Evolutionary conservation across 2,329 filamentous ascomycete species (phyloP).

Genomic region (Fusarium proliferatum): DNA sequence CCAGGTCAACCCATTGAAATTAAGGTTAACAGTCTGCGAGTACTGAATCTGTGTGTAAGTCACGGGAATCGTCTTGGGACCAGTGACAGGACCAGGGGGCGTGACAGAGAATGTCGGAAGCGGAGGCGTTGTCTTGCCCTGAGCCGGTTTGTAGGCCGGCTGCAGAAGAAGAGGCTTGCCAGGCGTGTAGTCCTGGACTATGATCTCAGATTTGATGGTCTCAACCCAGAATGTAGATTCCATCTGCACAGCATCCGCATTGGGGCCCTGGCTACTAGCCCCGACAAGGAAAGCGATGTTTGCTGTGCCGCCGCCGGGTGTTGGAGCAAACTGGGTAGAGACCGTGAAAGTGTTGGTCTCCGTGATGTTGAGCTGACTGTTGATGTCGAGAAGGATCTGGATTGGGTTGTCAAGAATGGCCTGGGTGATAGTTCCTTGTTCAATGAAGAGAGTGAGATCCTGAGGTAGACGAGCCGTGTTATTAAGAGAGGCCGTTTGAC

Average conservation of each 20-base stretch:
- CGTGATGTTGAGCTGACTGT: conserved; percentile 4
- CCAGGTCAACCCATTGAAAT: conserved; percentile 1
- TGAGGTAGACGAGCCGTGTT: conserved; percentile 7
- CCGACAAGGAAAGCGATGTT: conserved; percentile 13
- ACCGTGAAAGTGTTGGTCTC: conserved; percentile 5
- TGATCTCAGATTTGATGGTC: conserved; percentile 4
- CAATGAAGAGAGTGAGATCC: not conserved
- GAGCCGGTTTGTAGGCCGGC: not conserved
- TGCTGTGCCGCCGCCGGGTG: not conserved
- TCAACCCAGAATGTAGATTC: conserved; percentile 4
- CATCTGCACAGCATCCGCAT: conserved; percentile 6
- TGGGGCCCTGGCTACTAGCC: not conserved
- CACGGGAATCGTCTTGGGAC: not conserved
- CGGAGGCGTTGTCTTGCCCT: not conserved
- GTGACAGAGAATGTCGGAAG: conserved; percentile 5
- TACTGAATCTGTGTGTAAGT: conserved; percentile 18
- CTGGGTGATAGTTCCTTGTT: not conserved
- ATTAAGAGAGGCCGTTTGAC: not conserved
- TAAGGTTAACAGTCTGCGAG: not conserved
- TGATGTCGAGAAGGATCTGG: conserved; percentile 12
- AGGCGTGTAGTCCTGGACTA: not conserved
- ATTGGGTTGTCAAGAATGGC: conserved; percentile 1
- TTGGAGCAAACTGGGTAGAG: not conserved
- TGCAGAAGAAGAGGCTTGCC: not conserved
- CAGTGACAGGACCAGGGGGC: not conserved